These are phyloP conservation scores for Trichophyton rubrum DNA, from an alignment of 2,329 filamentous ascomycete species.

Conservation along the genomic window DNA sequence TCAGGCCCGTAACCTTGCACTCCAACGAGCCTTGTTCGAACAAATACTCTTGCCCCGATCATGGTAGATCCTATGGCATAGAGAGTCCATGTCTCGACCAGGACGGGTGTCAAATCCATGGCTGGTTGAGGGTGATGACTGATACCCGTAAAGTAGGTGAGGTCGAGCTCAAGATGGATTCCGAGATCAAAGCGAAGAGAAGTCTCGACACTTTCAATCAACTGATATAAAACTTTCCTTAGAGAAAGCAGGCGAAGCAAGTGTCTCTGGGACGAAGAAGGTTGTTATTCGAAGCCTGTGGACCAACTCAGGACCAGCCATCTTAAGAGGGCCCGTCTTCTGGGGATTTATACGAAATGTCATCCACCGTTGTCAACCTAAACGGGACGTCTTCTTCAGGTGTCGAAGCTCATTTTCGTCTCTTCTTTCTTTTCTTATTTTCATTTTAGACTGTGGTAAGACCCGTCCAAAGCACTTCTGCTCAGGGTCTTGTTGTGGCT, in stretches of 20 bases:
- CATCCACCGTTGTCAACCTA: neutral
- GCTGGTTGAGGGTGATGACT: neutral
- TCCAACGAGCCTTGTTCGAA: constrained; percentile 25
- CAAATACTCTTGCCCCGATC: constrained; percentile 24
- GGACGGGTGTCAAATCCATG: constrained; percentile 3
- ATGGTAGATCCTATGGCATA: constrained; percentile 23
- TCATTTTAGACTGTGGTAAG: neutral
- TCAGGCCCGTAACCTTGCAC: constrained; percentile 23
- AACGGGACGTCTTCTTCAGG: neutral
- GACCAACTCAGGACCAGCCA: constrained; percentile 2
- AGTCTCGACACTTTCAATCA: neutral
- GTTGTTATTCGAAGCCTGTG: neutral
- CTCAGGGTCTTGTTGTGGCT: neutral
- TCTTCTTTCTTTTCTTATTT: too few species aligned
- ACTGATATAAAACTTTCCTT: too few species aligned
- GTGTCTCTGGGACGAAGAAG: neutral
- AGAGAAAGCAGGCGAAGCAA: neutral
- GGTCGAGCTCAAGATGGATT: neutral
- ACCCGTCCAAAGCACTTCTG: neutral
- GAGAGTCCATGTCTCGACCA: constrained; percentile 29
- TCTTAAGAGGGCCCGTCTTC: neutral
- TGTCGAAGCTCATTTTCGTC: too few species aligned
- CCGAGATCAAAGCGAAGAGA: neutral
- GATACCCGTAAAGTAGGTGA: neutral
- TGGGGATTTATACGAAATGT: neutral